phyloP scores from a whole-genome alignment of 2,329 filamentous ascomycete species.

The Hysterium pulicare region DNA sequence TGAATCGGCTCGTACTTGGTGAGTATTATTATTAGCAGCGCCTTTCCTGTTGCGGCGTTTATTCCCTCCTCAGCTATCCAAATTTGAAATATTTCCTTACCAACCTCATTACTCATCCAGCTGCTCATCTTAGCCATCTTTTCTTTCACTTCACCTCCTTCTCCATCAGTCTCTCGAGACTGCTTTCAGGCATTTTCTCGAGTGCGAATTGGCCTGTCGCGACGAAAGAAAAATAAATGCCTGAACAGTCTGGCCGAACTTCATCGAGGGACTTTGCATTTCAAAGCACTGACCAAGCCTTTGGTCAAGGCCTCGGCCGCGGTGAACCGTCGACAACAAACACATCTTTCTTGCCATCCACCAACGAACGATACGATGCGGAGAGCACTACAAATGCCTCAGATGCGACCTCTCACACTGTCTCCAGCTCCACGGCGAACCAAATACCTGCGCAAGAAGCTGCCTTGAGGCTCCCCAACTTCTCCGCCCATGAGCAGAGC shows the following conservation, averaged over 20 bases:
- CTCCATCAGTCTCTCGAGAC: slow-evolving; percentile 13
- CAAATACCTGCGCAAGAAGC: slow-evolving; percentile 16
- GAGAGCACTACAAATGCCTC: slow-evolving; percentile 19
- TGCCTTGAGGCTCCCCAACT: slow-evolving; percentile 18
- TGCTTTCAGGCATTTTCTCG: slow-evolving; percentile 10
- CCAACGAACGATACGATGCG: slow-evolving; percentile 24
- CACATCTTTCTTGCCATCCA: slow-evolving; percentile 13
- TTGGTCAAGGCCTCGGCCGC: slow-evolving; percentile 14
- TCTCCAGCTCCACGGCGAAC: slow-evolving; percentile 11
- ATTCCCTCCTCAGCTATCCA: not conserved
- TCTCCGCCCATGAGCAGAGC: slow-evolving; percentile 13
- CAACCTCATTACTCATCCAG: not conserved
- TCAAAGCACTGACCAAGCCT: slow-evolving; percentile 33
- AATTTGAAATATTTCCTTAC: not conserved
- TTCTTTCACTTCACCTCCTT: not conserved
- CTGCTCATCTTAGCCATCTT: not conserved
- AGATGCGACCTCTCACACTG: slow-evolving; percentile 6
- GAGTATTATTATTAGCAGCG: not conserved
- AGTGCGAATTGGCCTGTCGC: slow-evolving; percentile 15
- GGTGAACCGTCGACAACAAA: slow-evolving; percentile 14
- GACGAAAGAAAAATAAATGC: slow-evolving; percentile 22
- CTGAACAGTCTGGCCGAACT: slow-evolving; percentile 20
- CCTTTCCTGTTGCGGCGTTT: not conserved
- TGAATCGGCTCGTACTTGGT: not conserved
- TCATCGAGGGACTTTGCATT: slow-evolving; percentile 27